These are phyloP conservation scores for Juglanconis sp. DNA, from an alignment of 2,329 filamentous ascomycete genomes.

Conservation along the genomic window DNA sequence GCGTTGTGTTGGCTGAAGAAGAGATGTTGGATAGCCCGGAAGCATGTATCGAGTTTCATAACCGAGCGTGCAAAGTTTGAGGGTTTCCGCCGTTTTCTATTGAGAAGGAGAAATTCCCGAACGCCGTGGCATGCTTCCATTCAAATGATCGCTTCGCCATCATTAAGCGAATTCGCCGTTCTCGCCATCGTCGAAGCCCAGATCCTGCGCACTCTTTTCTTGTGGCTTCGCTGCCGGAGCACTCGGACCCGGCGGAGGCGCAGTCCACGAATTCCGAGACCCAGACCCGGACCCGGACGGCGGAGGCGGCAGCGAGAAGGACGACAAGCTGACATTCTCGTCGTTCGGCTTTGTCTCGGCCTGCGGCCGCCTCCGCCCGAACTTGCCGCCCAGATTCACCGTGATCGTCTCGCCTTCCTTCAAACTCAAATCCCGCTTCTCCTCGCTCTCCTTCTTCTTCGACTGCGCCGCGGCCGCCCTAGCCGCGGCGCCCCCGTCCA, in stretches of 20 bases:
- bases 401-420: constrained; percentile 90
- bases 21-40: background rate
- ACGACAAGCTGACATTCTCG: constrained; percentile 36
- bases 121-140: background rate
- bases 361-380: constrained; percentile 41
- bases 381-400: constrained; percentile 66
- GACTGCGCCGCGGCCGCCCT: constrained; percentile 33
- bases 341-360: constrained; percentile 28
- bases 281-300: constrained; percentile 40
- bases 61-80: background rate
- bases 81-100: background rate
- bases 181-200: constrained; percentile 84
- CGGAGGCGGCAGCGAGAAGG: constrained; percentile 75
- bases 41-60: background rate
- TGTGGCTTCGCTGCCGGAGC: constrained; percentile 59
- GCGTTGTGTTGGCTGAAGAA: background rate
- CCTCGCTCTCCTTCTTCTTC: constrained; percentile 40
- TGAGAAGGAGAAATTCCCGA: background rate
- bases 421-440: constrained; percentile 74
- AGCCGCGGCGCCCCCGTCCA: constrained; percentile 42
- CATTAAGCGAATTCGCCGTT: constrained; percentile 74
- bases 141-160: background rate
- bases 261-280: constrained; percentile 36
- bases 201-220: constrained; percentile 56
- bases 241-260: constrained; percentile 64